Base-by-base conservation (phyloP, 805 yeast species). In the Zygoascus biomembranicola region DNA sequence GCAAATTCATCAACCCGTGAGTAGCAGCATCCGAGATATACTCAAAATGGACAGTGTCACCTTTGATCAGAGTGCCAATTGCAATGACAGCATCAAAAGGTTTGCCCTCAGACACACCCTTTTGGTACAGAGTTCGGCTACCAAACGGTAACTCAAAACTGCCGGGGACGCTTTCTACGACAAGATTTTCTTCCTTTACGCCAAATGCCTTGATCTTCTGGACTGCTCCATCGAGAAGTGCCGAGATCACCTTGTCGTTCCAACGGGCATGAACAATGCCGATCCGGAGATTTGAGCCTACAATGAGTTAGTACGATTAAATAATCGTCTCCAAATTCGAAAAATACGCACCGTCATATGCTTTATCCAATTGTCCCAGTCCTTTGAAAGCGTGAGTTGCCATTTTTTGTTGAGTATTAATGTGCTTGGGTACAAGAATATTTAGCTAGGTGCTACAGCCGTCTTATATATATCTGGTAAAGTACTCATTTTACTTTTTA, bases 41-140 rank as follows among this genome's bases (percentile, higher is more conserved):
- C 72, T 94, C 99, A 67, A 94, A 94, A 73, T 94, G 99, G 96
- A 90, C 90, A 39, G 98, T 94, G 41, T 90, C 82, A 52, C 99
- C 99, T 73, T 94, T 94, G 72, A 94, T 92, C 64, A 94, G 77
- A 41, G 87, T 90, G 53, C 99, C 99, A 62, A 94, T 89, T 52
- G 98, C 90, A 55, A 94, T 87, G 41, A 92, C 79, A 5, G 92
- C 97, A 68, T 94, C 97, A 43, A 58, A 59, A 41, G 55, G 52
- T 41, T 54, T 49, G 28, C 53, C 44, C 31, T 53, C 51, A 16
- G 28, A 19, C 39, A 39, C 23, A 32, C 55, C 51, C 28, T 23
- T 43, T 11, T 32, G 19, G 49, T 62, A 57, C 43, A 71, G 54
- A 56, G 69, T 53, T 68, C 78, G 75, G 31, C 89, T 75, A 37